Base-by-base conservation (phyloP, 2,329 filamentous ascomycete species). In the Aspergillus ruber region DNA sequence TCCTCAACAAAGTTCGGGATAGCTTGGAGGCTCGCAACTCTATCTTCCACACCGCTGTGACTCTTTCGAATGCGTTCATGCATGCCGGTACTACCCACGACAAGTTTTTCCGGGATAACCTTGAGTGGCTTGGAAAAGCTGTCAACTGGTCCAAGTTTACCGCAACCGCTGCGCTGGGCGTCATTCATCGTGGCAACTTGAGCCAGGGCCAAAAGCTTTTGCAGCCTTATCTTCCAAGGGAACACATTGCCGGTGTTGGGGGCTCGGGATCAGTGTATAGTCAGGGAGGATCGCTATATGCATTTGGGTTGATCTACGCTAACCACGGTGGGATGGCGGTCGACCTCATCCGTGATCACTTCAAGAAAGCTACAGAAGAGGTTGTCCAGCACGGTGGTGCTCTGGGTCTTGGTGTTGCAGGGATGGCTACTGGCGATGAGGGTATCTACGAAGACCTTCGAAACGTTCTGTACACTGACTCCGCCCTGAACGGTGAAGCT, bases 61-160 rank as follows among this genome's bases (percentile, higher is more conserved):
- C 93, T 0, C 93, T 98, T 62, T 93, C 91, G 63, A 97, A 97
- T 62, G 93, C 90, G 9, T 97, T 98, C 68, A 98, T 98, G 93
- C 95, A 98, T 66, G 90, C 95, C 46, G 94, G 93, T 50, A 98
- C 93, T 0, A 96, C 91, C 0, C 93, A 95, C 60, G 93, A 98
- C 72, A 94, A 91, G 63, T 98, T 98, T 74, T 97, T 98, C 82
- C 82, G 94, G 6, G 90, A 97, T 63, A 98, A 98, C 65, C 73
- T 98, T 20, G 93, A 98, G 56, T 98, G 93, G 93, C 74, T 98
- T 3, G 90, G 91, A 51, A 98, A 97, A 75, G 93, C 93, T 21
- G 90, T 97, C 42, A 98, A 98, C 74, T 98, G 93, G 93, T 96
- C 90, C 51, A 98, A 98, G 68, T 98, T 98, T 67, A 96, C 93